Percentiles rank a stretch among this genome's conserved stretches.
These are phyloP conservation scores for Ophiostoma sp. DNA, from an alignment of 2,329 filamentous ascomycete species.

Conservation along the genomic window DNA sequence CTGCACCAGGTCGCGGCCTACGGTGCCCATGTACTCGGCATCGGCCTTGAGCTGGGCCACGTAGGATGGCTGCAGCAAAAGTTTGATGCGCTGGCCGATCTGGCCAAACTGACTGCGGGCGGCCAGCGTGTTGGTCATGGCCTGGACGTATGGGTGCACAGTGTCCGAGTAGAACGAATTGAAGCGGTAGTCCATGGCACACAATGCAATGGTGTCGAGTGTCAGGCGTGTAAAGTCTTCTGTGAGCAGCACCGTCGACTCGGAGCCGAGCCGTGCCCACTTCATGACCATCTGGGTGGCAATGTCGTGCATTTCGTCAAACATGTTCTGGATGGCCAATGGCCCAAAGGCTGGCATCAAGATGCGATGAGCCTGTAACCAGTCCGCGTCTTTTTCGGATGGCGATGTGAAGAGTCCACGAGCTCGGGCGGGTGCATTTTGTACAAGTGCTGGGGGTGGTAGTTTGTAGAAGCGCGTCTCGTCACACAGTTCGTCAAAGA, in stretches of 20 bases:
- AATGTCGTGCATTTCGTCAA: conserved; percentile 67
- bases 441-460: conserved; percentile 23
- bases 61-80: conserved; percentile 25
- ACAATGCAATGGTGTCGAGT: conserved; percentile 63
- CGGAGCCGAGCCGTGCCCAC: conserved; percentile 64
- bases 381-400: conserved; percentile 54
- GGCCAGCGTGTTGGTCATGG: conserved; percentile 57
- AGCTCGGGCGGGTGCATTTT: background rate
- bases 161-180: conserved; percentile 63
- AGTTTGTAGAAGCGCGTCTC: conserved; percentile 31
- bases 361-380: conserved; percentile 66
- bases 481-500: conserved; percentile 32
- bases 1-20: conserved; percentile 26
- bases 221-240: conserved; percentile 66
- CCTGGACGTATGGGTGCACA: conserved; percentile 67
- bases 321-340: conserved; percentile 67
- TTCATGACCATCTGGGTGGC: conserved; percentile 66
- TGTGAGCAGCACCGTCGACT: conserved; percentile 56
- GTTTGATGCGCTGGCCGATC: conserved; percentile 22
- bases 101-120: conserved; percentile 33
- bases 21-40: conserved; percentile 23
- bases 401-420: conserved; percentile 29
- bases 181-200: conserved; percentile 60
- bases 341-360: conserved; percentile 71
- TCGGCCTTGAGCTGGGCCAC: conserved; percentile 24